Evolutionary conservation across 352 stramenopile genomes (phyloP).

Genomic region (Pythium dissimile): DNA sequence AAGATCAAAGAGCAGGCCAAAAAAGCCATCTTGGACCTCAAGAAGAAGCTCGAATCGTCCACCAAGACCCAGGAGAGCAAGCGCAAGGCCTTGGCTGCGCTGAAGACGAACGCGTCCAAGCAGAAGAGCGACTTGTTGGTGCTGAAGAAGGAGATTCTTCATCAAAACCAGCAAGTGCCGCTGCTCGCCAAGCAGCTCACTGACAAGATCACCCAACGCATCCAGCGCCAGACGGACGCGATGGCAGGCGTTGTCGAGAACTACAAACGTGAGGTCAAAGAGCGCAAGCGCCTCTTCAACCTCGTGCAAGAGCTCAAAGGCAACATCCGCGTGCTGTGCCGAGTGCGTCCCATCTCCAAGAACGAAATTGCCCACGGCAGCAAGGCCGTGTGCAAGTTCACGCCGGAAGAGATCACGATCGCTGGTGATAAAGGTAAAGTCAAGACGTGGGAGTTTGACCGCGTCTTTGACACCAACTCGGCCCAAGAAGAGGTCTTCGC

Average conservation of each 20-base stretch:
- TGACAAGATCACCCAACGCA: slow-evolving; percentile 64
- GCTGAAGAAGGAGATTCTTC: slow-evolving; percentile 51
- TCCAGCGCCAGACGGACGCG: slow-evolving; percentile 70
- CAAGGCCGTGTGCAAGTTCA: slow-evolving; percentile 83
- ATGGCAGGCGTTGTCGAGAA: slow-evolving; percentile 87
- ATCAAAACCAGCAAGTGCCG: slow-evolving; percentile 56
- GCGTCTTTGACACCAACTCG: slow-evolving; percentile 76
- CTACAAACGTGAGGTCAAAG: slow-evolving; percentile 87
- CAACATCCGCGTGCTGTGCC: slow-evolving; percentile 97
- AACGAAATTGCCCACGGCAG: slow-evolving; percentile 60
- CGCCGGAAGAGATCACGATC: slow-evolving; percentile 73
- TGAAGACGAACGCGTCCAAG: slow-evolving; percentile 45
- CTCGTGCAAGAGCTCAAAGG: slow-evolving; percentile 95
- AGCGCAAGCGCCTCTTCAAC: slow-evolving; percentile 92
- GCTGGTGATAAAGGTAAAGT: slow-evolving; percentile 79
- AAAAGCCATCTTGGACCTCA: slow-evolving; percentile 82
- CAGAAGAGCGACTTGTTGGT: slow-evolving; percentile 50
- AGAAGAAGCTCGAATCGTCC: slow-evolving; percentile 62
- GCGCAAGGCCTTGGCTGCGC: slow-evolving; percentile 30
- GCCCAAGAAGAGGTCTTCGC: slow-evolving; percentile 78
- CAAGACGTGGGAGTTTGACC: slow-evolving; percentile 86
- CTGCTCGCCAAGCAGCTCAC: slow-evolving; percentile 63
- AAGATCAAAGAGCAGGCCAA: slow-evolving; percentile 89
- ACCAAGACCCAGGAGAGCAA: slow-evolving; percentile 64
- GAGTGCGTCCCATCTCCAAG: slow-evolving; percentile 91